phyloP scores from a whole-genome alignment of 805 yeast species.

The Tetrapisispora pingtungensis region DNA sequence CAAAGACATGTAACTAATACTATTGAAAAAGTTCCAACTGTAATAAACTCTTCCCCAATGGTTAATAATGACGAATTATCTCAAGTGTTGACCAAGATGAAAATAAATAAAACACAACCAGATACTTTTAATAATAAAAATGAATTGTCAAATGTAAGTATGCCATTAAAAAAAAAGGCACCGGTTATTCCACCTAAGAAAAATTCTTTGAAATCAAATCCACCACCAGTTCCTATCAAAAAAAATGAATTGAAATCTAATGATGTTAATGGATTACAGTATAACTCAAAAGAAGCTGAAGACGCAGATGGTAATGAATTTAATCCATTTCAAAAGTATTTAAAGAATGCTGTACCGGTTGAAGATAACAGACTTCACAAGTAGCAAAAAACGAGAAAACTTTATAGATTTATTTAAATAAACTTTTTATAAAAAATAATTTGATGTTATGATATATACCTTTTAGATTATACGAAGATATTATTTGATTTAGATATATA shows the following conservation, averaged over 20 bases:
- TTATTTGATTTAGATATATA: no score
- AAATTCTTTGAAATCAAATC: slow-evolving; percentile 7
- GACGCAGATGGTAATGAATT: slow-evolving; percentile 7
- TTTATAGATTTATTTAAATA: no score
- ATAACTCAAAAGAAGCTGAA: neutral
- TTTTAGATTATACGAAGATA: no score
- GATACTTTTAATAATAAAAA: neutral
- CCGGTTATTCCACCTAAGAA: slow-evolving; percentile 16
- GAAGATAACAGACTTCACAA: slow-evolving; percentile 28
- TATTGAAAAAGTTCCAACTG: no score
- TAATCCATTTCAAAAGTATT: slow-evolving; percentile 31
- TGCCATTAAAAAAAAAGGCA: neutral
- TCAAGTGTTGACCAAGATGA: slow-evolving; percentile 9
- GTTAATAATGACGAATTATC: slow-evolving; percentile 6
- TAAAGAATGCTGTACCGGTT: slow-evolving; percentile 30
- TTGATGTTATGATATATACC: no score
- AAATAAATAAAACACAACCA: slow-evolving; percentile 9
- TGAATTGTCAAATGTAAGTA: neutral
- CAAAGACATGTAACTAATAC: neutral
- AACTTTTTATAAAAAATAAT: no score
- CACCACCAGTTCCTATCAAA: slow-evolving; percentile 36
- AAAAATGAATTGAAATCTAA: neutral
- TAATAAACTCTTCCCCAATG: neutral
- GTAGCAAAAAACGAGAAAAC: neutral
- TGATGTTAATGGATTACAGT: neutral